Conservation (phyloP, 1,139 yeast genomes). For the Scheffersomyces illinoinensis region DNA sequence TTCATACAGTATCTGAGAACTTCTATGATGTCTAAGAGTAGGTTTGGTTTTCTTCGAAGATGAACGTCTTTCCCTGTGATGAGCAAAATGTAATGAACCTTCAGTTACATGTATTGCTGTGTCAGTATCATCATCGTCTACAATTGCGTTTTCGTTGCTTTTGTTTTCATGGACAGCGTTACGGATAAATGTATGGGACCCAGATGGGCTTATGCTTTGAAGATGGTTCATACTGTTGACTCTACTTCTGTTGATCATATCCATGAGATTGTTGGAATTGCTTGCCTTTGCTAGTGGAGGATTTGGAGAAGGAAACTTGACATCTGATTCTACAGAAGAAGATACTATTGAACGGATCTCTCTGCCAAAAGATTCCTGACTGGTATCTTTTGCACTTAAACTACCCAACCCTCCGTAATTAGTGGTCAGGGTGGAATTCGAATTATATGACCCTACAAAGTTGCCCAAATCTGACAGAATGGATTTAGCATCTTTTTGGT, state of each 20-base stretch:
- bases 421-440: conserved; percentile 46
- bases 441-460: conserved; percentile 45
- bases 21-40: neutral
- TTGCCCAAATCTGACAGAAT: conserved; percentile 44
- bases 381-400: neutral
- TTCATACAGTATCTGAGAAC: neutral
- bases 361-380: neutral
- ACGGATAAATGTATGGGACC: conserved; percentile 11
- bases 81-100: neutral
- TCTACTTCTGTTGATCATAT: conserved; percentile 23
- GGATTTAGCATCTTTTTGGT: conserved; percentile 27
- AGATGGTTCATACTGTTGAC: conserved; percentile 18
- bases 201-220: conserved; percentile 19
- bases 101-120: conserved; percentile 1
- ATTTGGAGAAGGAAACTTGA: neutral
- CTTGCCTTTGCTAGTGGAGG: conserved; percentile 6
- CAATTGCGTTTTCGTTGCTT: conserved; percentile 28
- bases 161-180: conserved; percentile 2
- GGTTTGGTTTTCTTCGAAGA: conserved; percentile 4
- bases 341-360: neutral
- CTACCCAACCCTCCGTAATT: conserved; percentile 31
- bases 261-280: conserved; percentile 24
- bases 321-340: neutral
- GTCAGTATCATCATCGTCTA: conserved; percentile 18
- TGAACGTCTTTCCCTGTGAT: conserved; percentile 4